Evolutionary conservation across 2,329 filamentous ascomycete genomes (phyloP).

Genomic region (Cladosporium sp.): DNA sequence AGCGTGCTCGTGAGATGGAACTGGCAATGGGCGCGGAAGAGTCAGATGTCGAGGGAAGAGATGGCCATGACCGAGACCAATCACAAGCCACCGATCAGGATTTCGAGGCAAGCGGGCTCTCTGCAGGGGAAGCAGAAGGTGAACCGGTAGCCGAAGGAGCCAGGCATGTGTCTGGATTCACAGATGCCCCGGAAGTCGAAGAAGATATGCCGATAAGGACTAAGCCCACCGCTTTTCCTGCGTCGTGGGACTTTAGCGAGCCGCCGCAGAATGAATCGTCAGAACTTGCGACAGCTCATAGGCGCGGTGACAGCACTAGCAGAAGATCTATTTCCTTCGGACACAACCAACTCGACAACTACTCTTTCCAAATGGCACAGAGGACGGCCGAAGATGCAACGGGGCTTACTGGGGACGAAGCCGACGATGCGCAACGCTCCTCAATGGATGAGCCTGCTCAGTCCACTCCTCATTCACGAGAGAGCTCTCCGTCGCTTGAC

Average conservation of each 20-base stretch:
- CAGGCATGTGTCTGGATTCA: constrained; percentile 8
- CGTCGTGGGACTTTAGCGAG: constrained; percentile 5
- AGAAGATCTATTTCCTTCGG: constrained; percentile 21
- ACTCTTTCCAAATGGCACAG: constrained; percentile 6
- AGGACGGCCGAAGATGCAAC: constrained; percentile 19
- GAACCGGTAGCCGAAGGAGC: not conserved
- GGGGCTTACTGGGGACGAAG: constrained; percentile 8
- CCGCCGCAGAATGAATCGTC: constrained; percentile 5
- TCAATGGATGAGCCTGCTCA: not conserved
- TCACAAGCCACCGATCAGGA: no score
- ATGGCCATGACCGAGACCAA: not conserved
- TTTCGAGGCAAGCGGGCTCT: not conserved
- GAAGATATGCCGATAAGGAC: constrained; percentile 6
- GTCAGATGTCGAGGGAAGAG: not conserved
- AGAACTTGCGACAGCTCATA: constrained; percentile 5
- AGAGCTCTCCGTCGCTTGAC: constrained; percentile 15
- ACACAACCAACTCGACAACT: constrained; percentile 3
- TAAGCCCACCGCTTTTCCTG: not conserved
- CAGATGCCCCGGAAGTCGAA: constrained; percentile 5
- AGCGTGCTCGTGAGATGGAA: constrained; percentile 6
- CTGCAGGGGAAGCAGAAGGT: not conserved
- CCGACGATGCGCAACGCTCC: not conserved
- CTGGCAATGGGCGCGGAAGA: constrained; percentile 1
- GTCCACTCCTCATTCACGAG: not conserved
- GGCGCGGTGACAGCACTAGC: not conserved